A percentile compares a stretch with the other conserved stretches of the same genome.
phyloP scores from a whole-genome alignment of 169 alveolate species.

The Condylostoma magnum region DNA sequence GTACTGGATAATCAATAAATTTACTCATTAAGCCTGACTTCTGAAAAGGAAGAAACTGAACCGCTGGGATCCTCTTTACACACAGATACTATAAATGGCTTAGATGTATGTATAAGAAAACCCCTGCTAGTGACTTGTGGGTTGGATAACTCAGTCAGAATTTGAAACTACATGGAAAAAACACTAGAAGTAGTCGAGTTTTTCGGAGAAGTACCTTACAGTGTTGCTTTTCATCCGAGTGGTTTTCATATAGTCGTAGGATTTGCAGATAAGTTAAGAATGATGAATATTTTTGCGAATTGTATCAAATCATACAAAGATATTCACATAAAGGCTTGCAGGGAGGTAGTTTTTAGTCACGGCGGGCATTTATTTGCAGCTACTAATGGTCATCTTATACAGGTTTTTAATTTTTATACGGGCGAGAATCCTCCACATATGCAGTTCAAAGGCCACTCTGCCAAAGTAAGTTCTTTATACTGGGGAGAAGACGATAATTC shows the following conservation, averaged over 20 bases:
- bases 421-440: slow-evolving; percentile 81
- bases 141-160: slow-evolving; percentile 89
- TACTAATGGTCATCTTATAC: slow-evolving; percentile 79
- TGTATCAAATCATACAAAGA: slow-evolving; percentile 79
- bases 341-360: slow-evolving; percentile 87
- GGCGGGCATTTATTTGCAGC: slow-evolving; percentile 94
- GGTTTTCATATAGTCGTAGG: slow-evolving; percentile 92
- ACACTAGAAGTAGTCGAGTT: slow-evolving; percentile 82
- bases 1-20: slow-evolving; percentile 66
- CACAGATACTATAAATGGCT: slow-evolving; percentile 80
- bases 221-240: slow-evolving; percentile 92
- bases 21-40: slow-evolving; percentile 34
- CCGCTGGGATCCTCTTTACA: slow-evolving; percentile 79
- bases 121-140: slow-evolving; percentile 90
- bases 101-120: slow-evolving; percentile 90
- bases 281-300: slow-evolving; percentile 87
- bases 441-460: slow-evolving; percentile 72
- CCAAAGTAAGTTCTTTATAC: slow-evolving; percentile 82
- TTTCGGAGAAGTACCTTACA: slow-evolving; percentile 87
- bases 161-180: slow-evolving; percentile 88
- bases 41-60: slow-evolving; percentile 57
- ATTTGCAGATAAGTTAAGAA: slow-evolving; percentile 86
- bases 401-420: slow-evolving; percentile 86
- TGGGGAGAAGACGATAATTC: slow-evolving; percentile 90
- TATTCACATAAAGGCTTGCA: slow-evolving; percentile 83